Evolutionary conservation across 2,329 filamentous ascomycete species (phyloP).

Genomic region (Colletotrichum aenigma): DNA sequence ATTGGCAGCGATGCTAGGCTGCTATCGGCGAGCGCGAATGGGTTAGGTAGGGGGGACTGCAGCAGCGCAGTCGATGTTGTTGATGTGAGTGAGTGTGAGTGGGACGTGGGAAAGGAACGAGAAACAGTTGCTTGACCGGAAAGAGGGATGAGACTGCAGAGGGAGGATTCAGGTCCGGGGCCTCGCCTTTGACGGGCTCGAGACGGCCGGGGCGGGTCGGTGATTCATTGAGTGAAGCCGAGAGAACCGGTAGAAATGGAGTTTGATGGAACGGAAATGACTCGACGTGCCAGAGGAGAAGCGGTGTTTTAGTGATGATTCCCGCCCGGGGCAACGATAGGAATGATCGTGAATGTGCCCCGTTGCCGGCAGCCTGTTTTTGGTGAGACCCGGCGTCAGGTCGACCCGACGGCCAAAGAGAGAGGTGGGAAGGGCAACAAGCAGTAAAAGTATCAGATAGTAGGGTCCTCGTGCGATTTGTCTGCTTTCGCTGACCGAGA

Average conservation of each 20-base stretch:
- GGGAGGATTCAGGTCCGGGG: not conserved
- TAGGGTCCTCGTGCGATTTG: not conserved
- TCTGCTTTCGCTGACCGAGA: slow-evolving; percentile 2
- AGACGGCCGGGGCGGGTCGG: not conserved
- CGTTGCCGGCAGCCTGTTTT: not conserved
- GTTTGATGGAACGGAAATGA: slow-evolving; percentile 14
- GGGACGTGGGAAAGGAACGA: not conserved
- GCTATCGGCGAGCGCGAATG: not conserved
- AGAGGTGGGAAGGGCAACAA: not conserved
- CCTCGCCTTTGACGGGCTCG: not conserved
- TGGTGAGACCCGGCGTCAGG: not conserved
- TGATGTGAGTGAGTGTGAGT: not conserved
- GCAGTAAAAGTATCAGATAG: not conserved
- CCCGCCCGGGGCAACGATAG: not conserved
- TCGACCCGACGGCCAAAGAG: not conserved
- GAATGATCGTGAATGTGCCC: not conserved
- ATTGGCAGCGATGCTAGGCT: not conserved
- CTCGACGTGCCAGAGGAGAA: slow-evolving; percentile 4
- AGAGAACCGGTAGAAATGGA: slow-evolving; percentile 9
- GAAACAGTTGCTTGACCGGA: not conserved
- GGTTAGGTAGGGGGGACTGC: not conserved
- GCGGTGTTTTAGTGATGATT: not conserved
- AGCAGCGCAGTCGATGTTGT: not conserved
- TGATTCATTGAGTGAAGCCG: not conserved
- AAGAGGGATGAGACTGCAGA: not conserved